Base-by-base conservation (phyloP, 805 yeast species). In the Suhomyces sp. region DNA sequence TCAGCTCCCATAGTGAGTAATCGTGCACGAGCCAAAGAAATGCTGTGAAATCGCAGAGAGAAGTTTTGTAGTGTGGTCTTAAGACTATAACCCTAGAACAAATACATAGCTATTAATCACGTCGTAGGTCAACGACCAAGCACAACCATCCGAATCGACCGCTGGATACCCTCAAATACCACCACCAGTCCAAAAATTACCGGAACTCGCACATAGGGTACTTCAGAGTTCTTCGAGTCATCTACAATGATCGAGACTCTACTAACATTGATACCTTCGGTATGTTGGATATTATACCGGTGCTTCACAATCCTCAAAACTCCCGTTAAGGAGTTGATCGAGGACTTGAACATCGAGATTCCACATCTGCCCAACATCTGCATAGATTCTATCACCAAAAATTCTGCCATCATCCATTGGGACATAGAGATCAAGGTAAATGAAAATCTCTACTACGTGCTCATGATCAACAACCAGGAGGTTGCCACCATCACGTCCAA, bases 361-460 rank as follows among this genome's bases (percentile, higher is more conserved):
- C 86, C 86, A 4, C 71, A 67, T 36, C 63, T 74, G 6, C 82
- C 83, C 3, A 55, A 60, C 29, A 60, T 79, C 11, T 76, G 81
- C 32, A 67, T 79, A 5, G 83, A 77, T 47, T 68, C 70, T 44
- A 70, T 79, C 31, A 66, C 74, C 5, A 55, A 60, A 22, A 48
- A 58, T 6, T 57, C 73, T 18, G 71, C 76, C 24, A 68, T 66
- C 17, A 39, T 79, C 20, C 84, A 77, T 47, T 79, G 85, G 83
- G 80, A 74, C 58, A 53, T 64, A 15, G 59, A 59, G 38, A 36
- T 46, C 9, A 42, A 43, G 24, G 37, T 38, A 13, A 59, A 57
- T 22, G 70, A 65, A 35, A 54, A 47, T 35, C 40, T 68, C 32
- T 53, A 56, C 41, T 68, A 56, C 36, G 49, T 59, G 11, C 38